Percentiles rank a stretch among this genome's conserved stretches.
Evolutionary conservation across 768 basidiomycete species (phyloP).

Genomic region (Scleroderma bovista): DNA sequence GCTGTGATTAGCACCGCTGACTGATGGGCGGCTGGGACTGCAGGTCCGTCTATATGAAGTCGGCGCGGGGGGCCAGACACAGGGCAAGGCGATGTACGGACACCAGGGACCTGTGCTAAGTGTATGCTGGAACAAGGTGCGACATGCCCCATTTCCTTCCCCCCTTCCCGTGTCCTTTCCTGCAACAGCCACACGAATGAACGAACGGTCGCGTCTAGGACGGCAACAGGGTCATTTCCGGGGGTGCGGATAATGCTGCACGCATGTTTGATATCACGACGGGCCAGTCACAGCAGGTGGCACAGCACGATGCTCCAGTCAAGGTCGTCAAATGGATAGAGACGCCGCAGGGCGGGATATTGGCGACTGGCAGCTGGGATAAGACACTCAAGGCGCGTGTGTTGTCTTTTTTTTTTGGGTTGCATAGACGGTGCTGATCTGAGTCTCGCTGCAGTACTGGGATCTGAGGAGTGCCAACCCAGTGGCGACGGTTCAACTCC

Average conservation of each 20-base stretch:
- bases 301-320: slow-evolving; percentile 86
- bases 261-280: slow-evolving; percentile 88
- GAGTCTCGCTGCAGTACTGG: slow-evolving; percentile 71
- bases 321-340: slow-evolving; percentile 81
- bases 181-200: too few relatives aligned
- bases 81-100: slow-evolving; percentile 84
- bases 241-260: slow-evolving; percentile 93
- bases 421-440: neutral
- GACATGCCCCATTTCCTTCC: neutral
- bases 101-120: slow-evolving; percentile 89
- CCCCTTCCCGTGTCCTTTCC: too few relatives aligned
- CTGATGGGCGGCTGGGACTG: too few relatives aligned
- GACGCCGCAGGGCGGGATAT: slow-evolving; percentile 63
- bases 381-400: slow-evolving; percentile 81
- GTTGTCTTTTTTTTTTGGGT: neutral
- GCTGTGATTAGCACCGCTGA: too few relatives aligned
- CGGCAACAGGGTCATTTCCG: slow-evolving; percentile 86
- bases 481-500: slow-evolving; percentile 73
- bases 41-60: slow-evolving; percentile 94
- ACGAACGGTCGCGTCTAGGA: slow-evolving; percentile 48
- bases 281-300: slow-evolving; percentile 76
- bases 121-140: slow-evolving; percentile 87
- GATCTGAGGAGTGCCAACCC: slow-evolving; percentile 76
- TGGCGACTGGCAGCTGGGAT: slow-evolving; percentile 97
- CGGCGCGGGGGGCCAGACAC: slow-evolving; percentile 67